A percentile compares a stretch with the other conserved stretches of the same genome.
Conservation (phyloP, 2,329 filamentous ascomycete species). For the Arthrinium phaeospermum region DNA sequence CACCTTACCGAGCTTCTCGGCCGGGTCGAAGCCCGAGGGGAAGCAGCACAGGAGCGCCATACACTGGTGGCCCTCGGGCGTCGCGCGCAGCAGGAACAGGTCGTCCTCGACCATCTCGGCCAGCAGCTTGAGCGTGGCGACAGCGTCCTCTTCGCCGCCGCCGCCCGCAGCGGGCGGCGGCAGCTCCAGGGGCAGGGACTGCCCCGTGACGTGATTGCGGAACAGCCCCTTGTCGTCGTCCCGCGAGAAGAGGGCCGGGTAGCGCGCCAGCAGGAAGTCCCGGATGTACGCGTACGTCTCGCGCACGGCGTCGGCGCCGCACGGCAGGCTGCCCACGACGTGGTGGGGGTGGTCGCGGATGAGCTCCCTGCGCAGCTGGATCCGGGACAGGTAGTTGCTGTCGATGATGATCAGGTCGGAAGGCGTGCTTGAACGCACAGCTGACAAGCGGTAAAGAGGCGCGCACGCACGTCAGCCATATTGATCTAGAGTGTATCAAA, state of each 20-base stretch:
- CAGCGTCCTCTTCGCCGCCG: not conserved
- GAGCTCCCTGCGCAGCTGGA: slow-evolving; percentile 46
- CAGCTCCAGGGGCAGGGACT: slow-evolving; percentile 26
- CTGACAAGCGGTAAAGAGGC: slow-evolving; percentile 34
- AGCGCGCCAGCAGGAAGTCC: slow-evolving; percentile 54
- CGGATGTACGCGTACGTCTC: slow-evolving; percentile 55
- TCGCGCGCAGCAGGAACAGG: slow-evolving; percentile 54
- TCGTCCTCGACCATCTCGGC: slow-evolving; percentile 62
- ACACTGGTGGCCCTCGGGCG: slow-evolving; percentile 47
- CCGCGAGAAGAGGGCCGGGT: slow-evolving; percentile 52
- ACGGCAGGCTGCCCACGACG: slow-evolving; percentile 49
- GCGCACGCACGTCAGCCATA: not conserved
- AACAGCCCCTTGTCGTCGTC: slow-evolving; percentile 36
- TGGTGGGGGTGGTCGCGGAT: slow-evolving; percentile 45
- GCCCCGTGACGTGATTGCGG: slow-evolving; percentile 47
- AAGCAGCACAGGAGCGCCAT: slow-evolving; percentile 59
- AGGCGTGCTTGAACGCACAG: slow-evolving; percentile 47
- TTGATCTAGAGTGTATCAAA: not conserved
- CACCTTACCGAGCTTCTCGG: slow-evolving; percentile 53
- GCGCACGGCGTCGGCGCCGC: slow-evolving; percentile 47
- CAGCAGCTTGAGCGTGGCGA: slow-evolving; percentile 46
- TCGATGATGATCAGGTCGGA: slow-evolving; percentile 61
- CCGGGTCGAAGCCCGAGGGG: slow-evolving; percentile 58
- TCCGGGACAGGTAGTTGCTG: slow-evolving; percentile 52
- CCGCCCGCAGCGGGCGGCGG: slow-evolving; percentile 22